phyloP scores from a whole-genome alignment of 2,329 filamentous ascomycete species.

The Corniculantispora saksenae region DNA sequence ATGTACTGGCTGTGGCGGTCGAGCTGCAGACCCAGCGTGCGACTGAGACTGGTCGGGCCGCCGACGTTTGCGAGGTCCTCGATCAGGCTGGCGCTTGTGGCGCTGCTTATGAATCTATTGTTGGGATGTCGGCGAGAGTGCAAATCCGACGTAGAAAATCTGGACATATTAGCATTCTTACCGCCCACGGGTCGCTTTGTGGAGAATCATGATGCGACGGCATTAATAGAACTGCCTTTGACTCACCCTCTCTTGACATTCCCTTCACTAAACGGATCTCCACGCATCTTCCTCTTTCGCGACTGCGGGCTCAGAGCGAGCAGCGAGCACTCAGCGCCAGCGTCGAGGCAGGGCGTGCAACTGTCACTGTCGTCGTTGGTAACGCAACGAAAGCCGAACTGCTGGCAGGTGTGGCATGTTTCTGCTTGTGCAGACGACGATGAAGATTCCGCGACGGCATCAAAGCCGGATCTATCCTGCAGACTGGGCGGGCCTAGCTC shows the following conservation, averaged over 20 bases:
- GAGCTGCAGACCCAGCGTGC: slow-evolving; percentile 73
- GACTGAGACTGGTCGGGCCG: slow-evolving; percentile 64
- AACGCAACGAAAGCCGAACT: slow-evolving; percentile 74
- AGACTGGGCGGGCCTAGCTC: slow-evolving; percentile 53
- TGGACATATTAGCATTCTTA: background rate
- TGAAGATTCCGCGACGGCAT: background rate
- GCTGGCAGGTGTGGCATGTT: slow-evolving; percentile 72
- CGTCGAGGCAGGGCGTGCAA: slow-evolving; percentile 44
- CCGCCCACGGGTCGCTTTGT: background rate
- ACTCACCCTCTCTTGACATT: slow-evolving; percentile 71
- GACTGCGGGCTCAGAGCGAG: slow-evolving; percentile 62
- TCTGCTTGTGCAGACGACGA: slow-evolving; percentile 39
- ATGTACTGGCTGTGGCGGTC: slow-evolving; percentile 83
- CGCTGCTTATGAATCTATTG: slow-evolving; percentile 44
- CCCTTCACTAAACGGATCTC: slow-evolving; percentile 60
- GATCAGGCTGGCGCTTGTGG: slow-evolving; percentile 60
- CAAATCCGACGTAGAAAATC: slow-evolving; percentile 43
- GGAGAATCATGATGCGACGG: background rate
- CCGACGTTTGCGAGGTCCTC: slow-evolving; percentile 73
- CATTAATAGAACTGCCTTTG: background rate
- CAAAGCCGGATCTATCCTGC: slow-evolving; percentile 36
- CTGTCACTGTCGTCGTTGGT: slow-evolving; percentile 71
- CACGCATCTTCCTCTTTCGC: slow-evolving; percentile 76
- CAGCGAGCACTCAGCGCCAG: slow-evolving; percentile 17
- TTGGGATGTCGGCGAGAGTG: slow-evolving; percentile 10